phyloP scores from a whole-genome alignment of 2,329 filamentous ascomycete species.

The Cordyceps militaris region DNA sequence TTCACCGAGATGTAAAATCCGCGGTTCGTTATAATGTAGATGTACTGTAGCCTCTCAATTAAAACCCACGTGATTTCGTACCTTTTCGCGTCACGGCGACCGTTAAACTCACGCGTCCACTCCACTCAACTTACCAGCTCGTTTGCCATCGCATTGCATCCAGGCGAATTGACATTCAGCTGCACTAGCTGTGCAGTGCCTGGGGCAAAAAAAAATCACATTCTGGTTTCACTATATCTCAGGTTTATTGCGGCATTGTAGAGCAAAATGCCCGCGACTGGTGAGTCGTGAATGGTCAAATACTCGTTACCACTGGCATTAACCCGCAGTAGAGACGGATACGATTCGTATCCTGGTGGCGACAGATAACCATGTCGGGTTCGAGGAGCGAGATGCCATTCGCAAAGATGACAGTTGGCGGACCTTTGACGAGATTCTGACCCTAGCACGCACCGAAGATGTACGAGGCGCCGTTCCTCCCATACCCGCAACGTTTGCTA shows the following conservation, averaged over 20 bases:
- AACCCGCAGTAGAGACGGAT: conserved; percentile 48
- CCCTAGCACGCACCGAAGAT: conserved; percentile 74
- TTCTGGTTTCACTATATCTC: neutral
- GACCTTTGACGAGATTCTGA: conserved; percentile 93
- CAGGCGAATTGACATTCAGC: neutral
- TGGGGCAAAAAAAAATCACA: neutral
- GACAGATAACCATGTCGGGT: conserved; percentile 97
- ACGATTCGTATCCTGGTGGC: conserved; percentile 91
- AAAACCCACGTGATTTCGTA: conserved; percentile 13
- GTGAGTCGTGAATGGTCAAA: neutral
- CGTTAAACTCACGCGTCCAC: neutral
- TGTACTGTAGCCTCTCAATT: neutral
- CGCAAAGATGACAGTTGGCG: conserved; percentile 97
- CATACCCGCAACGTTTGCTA: neutral
- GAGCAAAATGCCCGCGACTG: neutral
- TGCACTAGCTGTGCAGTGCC: neutral
- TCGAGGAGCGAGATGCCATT: conserved; percentile 84
- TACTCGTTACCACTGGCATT: neutral
- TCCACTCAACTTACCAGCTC: neutral
- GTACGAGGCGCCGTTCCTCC: conserved; percentile 30
- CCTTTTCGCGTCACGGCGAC: conserved; percentile 10
- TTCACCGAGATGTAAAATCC: neutral
- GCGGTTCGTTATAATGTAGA: neutral
- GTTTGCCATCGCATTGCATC: conserved; percentile 5
- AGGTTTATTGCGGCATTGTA: no score